phyloP scores from a whole-genome alignment of 768 basidiomycete genomes.

The Mycena galericulata region DNA sequence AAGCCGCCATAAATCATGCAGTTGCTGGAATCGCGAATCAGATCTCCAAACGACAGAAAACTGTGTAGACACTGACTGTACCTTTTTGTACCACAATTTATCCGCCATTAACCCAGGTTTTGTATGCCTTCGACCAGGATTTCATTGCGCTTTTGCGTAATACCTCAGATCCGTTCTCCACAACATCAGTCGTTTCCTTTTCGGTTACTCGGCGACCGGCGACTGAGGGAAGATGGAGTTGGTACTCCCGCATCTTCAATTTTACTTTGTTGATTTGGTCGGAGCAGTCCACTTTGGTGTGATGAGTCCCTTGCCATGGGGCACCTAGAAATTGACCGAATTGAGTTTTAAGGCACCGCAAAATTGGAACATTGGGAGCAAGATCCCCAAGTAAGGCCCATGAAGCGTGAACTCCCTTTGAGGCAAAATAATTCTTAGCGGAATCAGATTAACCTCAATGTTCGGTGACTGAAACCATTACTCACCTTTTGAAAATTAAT shows the following conservation, averaged over 20 bases:
- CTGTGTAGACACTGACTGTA: neutral
- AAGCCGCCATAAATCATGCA: neutral
- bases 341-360: constrained; percentile 3
- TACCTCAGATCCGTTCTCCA: neutral
- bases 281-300: constrained; percentile 9
- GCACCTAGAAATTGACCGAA: constrained; percentile 19
- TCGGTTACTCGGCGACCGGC: neutral
- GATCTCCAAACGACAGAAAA: neutral
- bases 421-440: too few relatives aligned
- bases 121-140: neutral
- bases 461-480: too few relatives aligned
- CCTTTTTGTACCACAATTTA: neutral
- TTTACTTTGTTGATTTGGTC: neutral
- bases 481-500: constrained; percentile 17
- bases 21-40: constrained; percentile 6
- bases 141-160: neutral
- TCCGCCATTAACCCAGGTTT: neutral
- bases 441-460: too few relatives aligned
- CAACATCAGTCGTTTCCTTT: neutral
- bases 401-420: constrained; percentile 4
- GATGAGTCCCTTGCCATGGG: constrained; percentile 11
- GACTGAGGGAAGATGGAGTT: neutral
- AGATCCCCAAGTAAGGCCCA: constrained; percentile 13
- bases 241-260: neutral
- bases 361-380: constrained; percentile 1